Evolutionary conservation across 495 filamentous ascomycete genomes (phyloP).

Genomic region (Aspergillus sclerotioniger): DNA sequence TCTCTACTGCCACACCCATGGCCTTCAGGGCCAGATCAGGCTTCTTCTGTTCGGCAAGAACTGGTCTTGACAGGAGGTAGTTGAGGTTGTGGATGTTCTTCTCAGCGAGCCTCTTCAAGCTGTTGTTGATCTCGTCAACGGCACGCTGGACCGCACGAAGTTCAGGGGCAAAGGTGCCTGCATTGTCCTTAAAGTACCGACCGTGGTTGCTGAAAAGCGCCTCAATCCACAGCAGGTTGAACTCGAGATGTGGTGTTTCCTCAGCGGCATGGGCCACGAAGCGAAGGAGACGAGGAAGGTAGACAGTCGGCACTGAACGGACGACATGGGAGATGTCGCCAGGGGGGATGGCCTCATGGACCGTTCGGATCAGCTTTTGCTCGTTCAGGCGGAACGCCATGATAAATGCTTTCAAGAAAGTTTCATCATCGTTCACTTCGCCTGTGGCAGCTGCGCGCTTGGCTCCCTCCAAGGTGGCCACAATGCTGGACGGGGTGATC

Average conservation of each 20-base stretch:
- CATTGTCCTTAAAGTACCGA: constrained; percentile 74
- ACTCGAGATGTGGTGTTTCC: constrained; percentile 87
- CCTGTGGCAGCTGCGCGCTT: constrained; percentile 31
- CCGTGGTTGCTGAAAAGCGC: constrained; percentile 80
- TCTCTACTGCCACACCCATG: constrained; percentile 23
- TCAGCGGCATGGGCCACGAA: constrained; percentile 88
- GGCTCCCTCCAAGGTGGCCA: constrained; percentile 63
- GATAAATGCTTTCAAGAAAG: constrained; percentile 86
- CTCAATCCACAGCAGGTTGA: constrained; percentile 90
- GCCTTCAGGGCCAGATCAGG: constrained; percentile 26
- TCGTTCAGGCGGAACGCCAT: constrained; percentile 97
- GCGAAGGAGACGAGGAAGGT: constrained; percentile 74
- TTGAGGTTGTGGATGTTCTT: constrained; percentile 84
- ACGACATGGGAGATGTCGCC: constrained; percentile 76
- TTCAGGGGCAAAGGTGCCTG: constrained; percentile 73
- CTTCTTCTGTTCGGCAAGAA: constrained; percentile 36
- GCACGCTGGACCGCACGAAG: constrained; percentile 74
- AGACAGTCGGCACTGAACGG: constrained; percentile 76
- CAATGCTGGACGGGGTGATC: constrained; percentile 79
- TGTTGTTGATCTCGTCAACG: constrained; percentile 71
- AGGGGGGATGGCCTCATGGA: constrained; percentile 81
- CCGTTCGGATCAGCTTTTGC: constrained; percentile 67
- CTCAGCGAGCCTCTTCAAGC: constrained; percentile 72
- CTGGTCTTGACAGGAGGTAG: constrained; percentile 61
- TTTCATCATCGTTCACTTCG: constrained; percentile 52